Evolutionary conservation across 495 filamentous ascomycete species (phyloP).

Genomic region (Xylaria nigripes): DNA sequence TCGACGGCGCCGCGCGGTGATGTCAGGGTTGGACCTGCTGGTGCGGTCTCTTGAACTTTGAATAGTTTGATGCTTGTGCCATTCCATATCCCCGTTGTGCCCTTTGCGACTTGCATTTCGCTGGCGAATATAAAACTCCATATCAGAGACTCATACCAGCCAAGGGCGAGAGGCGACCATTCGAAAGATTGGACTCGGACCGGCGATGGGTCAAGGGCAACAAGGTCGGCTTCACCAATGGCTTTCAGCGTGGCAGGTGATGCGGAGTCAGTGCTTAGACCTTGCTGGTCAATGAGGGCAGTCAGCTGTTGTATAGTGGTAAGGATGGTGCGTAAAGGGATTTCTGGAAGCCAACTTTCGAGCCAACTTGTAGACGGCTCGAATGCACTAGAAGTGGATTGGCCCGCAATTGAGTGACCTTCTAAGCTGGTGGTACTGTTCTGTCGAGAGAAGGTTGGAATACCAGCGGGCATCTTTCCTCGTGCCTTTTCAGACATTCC

Average conservation of each 20-base stretch:
- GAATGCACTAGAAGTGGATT: constrained; percentile 52
- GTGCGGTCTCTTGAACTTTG: constrained; percentile 74
- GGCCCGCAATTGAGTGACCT: constrained; percentile 51
- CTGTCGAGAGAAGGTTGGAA: constrained; percentile 77
- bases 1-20: constrained; percentile 88
- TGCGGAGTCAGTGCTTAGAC: constrained; percentile 26
- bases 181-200: constrained; percentile 83
- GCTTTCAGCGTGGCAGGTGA: constrained; percentile 29
- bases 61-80: constrained; percentile 82
- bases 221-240: constrained; percentile 36
- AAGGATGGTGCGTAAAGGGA: constrained; percentile 85
- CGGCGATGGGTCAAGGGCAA: constrained; percentile 65
- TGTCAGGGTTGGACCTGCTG: constrained; percentile 70
- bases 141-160: constrained; percentile 92
- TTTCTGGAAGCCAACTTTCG: constrained; percentile 85
- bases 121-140: constrained; percentile 93
- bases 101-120: constrained; percentile 81
- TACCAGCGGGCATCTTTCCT: constrained; percentile 90
- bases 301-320: constrained; percentile 62
- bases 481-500: constrained; percentile 98
- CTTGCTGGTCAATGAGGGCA: constrained; percentile 39
- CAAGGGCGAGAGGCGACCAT: constrained; percentile 85
- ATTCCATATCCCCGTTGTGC: constrained; percentile 94
- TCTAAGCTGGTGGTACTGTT: constrained; percentile 81
- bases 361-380: constrained; percentile 76